A percentile compares a stretch with the other conserved stretches of the same genome.
These are phyloP conservation scores for Lactuca saligna DNA, from an alignment of 129 eudicot genomes.

Conservation along the genomic window DNA sequence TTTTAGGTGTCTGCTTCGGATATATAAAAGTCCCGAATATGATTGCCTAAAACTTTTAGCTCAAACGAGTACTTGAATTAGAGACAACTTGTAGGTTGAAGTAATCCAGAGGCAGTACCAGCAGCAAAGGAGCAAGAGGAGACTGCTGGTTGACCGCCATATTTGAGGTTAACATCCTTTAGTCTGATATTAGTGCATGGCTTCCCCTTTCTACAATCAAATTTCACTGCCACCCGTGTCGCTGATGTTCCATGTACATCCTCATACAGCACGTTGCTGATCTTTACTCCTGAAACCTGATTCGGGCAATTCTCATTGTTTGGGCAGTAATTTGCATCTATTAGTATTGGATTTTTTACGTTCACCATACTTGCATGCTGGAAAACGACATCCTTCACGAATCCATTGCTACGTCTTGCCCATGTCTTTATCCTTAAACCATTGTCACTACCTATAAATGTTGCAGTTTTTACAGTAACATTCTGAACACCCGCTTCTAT, in stretches of 20 bases:
- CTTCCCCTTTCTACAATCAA: constrained; percentile 1
- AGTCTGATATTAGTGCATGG: constrained; percentile 19
- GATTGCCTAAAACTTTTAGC: too few relatives aligned
- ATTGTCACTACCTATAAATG: constrained; percentile 8
- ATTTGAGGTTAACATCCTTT: too few relatives aligned
- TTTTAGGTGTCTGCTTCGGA: not conserved
- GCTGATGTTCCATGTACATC: too few relatives aligned
- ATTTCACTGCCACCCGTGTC: not conserved
- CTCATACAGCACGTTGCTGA: too few relatives aligned
- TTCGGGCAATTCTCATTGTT: too few relatives aligned
- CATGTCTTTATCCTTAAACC: constrained; percentile 26
- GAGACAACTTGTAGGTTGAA: constrained; percentile 5
- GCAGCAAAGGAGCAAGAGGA: constrained; percentile 1
- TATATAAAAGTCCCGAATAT: not conserved
- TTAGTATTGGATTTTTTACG: not conserved
- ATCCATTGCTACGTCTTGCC: constrained; percentile 22
- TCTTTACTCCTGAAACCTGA: too few relatives aligned
- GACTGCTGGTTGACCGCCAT: too few relatives aligned
- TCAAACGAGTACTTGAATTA: too few relatives aligned
- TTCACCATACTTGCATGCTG: too few relatives aligned
- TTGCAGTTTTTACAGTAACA: constrained; percentile 5
- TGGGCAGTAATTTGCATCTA: too few relatives aligned
- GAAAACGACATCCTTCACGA: not conserved
- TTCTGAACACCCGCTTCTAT: constrained; percentile 5
- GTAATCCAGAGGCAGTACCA: not conserved